Evolutionary conservation across 768 basidiomycete genomes (phyloP).

Genomic region (Cubamyces lactineus): DNA sequence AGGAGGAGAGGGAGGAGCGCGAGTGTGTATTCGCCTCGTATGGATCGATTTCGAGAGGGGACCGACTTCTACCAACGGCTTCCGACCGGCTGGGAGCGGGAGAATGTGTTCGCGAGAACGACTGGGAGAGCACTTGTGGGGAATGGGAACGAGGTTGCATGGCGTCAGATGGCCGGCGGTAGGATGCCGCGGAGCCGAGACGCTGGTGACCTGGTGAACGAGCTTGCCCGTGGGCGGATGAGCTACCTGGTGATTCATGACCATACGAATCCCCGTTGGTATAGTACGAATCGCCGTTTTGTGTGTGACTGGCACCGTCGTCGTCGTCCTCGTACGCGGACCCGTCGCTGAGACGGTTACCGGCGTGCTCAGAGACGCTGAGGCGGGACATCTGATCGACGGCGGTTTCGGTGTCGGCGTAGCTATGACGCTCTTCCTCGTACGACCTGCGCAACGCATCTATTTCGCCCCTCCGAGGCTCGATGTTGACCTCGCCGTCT

Average conservation of each 20-base stretch:
- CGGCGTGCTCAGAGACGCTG: conserved; percentile 49
- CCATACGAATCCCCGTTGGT: conserved; percentile 23
- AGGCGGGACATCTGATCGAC: conserved; percentile 51
- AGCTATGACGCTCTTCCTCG: conserved; percentile 24
- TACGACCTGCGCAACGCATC: conserved; percentile 46
- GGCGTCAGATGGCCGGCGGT: conserved; percentile 18
- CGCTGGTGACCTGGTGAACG: conserved; percentile 23
- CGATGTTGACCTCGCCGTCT: conserved; percentile 73
- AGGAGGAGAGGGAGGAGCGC: conserved; percentile 34
- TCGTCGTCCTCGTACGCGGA: conserved; percentile 52
- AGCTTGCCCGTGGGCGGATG: conserved; percentile 15
- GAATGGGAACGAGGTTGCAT: conserved; percentile 16
- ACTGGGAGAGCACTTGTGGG: conserved; percentile 24
- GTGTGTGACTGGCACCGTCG: conserved; percentile 5
- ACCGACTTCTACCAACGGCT: conserved; percentile 22
- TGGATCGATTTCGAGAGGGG: conserved; percentile 31
- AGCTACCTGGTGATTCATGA: conserved; percentile 20
- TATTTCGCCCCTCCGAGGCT: conserved; percentile 61
- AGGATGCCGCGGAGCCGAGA: conserved; percentile 22
- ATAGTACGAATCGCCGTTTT: conserved; percentile 13
- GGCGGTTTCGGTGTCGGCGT: conserved; percentile 40
- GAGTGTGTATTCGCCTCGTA: conserved; percentile 29
- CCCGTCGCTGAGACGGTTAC: conserved; percentile 57
- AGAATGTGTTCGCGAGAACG: conserved; percentile 29
- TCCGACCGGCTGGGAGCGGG: conserved; percentile 18